A percentile compares a stretch with the other conserved stretches of the same genome.
phyloP scores from a whole-genome alignment of 106 monocot genomes.

The Dendrobium huoshanense region DNA sequence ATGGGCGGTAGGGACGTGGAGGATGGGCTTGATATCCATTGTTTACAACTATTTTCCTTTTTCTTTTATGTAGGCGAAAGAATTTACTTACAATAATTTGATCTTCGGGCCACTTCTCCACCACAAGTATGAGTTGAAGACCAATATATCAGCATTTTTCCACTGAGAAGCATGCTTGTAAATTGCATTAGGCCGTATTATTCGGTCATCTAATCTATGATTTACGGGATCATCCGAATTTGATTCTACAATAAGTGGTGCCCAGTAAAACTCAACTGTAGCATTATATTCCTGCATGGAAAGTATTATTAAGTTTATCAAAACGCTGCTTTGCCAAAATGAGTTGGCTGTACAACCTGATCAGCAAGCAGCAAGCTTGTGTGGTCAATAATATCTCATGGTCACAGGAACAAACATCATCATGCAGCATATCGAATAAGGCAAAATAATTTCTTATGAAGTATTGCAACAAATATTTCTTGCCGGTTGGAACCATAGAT shows the following conservation, averaged over 20 bases:
- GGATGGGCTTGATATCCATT: background rate
- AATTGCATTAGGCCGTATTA: slow-evolving; percentile 46
- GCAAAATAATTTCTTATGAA: background rate
- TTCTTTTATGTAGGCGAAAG: background rate
- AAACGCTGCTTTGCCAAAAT: background rate
- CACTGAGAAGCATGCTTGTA: slow-evolving; percentile 62
- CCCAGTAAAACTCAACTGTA: slow-evolving; percentile 79
- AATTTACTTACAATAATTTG: slow-evolving; percentile 52
- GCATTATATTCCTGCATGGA: slow-evolving; percentile 64
- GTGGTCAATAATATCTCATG: background rate
- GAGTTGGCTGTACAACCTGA: background rate
- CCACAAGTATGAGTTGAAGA: slow-evolving; percentile 81
- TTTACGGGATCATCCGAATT: slow-evolving; percentile 88
- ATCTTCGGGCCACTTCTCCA: slow-evolving; percentile 79
- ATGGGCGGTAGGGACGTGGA: background rate
- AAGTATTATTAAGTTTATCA: background rate
- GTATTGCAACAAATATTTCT: background rate
- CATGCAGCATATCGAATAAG: background rate
- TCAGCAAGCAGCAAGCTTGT: background rate
- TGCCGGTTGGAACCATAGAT: no score
- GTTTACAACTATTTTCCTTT: background rate
- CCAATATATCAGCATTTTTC: slow-evolving; percentile 65
- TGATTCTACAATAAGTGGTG: slow-evolving; percentile 75
- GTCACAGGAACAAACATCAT: slow-evolving; percentile 1
- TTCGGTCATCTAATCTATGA: slow-evolving; percentile 63